phyloP scores from a whole-genome alignment of 2,329 filamentous ascomycete genomes.

The Ophiosphaerella narmari region DNA sequence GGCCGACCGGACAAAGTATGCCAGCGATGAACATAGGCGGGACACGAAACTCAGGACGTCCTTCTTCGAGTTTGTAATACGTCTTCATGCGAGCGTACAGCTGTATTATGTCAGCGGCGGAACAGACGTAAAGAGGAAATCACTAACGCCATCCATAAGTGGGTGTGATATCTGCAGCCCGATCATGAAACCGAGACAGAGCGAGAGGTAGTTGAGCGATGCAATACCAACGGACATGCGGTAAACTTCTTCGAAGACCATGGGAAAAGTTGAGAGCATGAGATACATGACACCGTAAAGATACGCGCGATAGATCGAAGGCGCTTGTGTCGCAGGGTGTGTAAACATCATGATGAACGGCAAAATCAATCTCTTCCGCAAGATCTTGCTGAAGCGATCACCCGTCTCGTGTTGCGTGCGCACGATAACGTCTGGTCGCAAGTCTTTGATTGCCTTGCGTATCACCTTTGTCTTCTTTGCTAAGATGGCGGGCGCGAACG shows the following conservation, averaged over 20 bases:
- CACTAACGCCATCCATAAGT: slow-evolving; percentile 50
- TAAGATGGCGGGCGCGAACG: slow-evolving; percentile 54
- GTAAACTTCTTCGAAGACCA: slow-evolving; percentile 62
- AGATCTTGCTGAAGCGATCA: slow-evolving; percentile 30
- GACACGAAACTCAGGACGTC: slow-evolving; percentile 51
- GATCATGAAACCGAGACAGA: slow-evolving; percentile 64
- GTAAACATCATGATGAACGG: slow-evolving; percentile 59
- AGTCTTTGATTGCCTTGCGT: slow-evolving; percentile 49
- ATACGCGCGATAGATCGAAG: slow-evolving; percentile 60
- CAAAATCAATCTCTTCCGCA: slow-evolving; percentile 33
- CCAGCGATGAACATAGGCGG: slow-evolving; percentile 61
- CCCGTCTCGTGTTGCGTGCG: slow-evolving; percentile 46
- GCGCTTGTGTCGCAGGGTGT: slow-evolving; percentile 65
- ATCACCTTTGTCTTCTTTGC: slow-evolving; percentile 51
- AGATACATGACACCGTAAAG: slow-evolving; percentile 67
- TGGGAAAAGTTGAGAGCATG: slow-evolving; percentile 64
- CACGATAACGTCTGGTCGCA: slow-evolving; percentile 25
- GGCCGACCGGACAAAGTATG: slow-evolving; percentile 53
- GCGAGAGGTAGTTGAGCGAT: slow-evolving; percentile 66
- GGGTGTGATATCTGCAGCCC: slow-evolving; percentile 48
- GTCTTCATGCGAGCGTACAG: slow-evolving; percentile 31
- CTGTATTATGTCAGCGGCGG: slow-evolving; percentile 8
- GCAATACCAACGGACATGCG: slow-evolving; percentile 60
- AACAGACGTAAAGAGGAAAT: neutral
- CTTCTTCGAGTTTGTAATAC: slow-evolving; percentile 30